These are phyloP conservation scores for Phialophora chinensis DNA, from an alignment of 2,329 filamentous ascomycete genomes.

Conservation along the genomic window DNA sequence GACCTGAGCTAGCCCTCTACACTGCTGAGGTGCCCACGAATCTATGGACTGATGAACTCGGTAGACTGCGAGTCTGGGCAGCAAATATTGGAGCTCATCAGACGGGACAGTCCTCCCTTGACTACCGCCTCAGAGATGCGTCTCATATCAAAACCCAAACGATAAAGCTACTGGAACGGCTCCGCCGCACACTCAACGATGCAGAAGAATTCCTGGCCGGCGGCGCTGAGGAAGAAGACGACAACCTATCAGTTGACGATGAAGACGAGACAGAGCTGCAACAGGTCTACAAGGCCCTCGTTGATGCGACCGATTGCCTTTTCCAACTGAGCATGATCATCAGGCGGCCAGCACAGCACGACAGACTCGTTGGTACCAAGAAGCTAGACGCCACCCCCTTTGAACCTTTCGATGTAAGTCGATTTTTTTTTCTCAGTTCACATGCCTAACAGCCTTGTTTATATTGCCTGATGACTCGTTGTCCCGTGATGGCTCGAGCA, in stretches of 20 bases:
- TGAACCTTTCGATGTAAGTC: slow-evolving; percentile 39
- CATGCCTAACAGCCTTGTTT: background rate
- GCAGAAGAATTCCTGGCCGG: slow-evolving; percentile 22
- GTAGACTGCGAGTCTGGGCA: slow-evolving; percentile 39
- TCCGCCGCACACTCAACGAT: slow-evolving; percentile 34
- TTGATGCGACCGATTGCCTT: slow-evolving; percentile 44
- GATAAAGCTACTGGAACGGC: slow-evolving; percentile 30
- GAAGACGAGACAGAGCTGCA: slow-evolving; percentile 34
- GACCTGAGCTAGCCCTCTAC: background rate
- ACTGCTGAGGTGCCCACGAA: slow-evolving; percentile 1
- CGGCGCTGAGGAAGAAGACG: background rate
- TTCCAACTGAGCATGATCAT: slow-evolving; percentile 49
- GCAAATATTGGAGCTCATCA: slow-evolving; percentile 45
- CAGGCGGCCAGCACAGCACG: slow-evolving; percentile 47
- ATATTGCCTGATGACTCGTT: background rate
- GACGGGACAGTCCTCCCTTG: slow-evolving; percentile 41
- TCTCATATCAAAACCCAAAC: slow-evolving; percentile 35
- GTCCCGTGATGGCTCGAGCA: background rate
- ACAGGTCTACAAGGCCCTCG: slow-evolving; percentile 32
- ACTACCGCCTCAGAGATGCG: slow-evolving; percentile 43
- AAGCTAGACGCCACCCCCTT: slow-evolving; percentile 38
- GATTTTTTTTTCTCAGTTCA: background rate
- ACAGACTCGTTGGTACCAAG: slow-evolving; percentile 40
- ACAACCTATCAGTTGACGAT: background rate
- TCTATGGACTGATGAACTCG: slow-evolving; percentile 26